phyloP scores from a whole-genome alignment of 768 basidiomycete genomes.

The Trametes coccinea region DNA sequence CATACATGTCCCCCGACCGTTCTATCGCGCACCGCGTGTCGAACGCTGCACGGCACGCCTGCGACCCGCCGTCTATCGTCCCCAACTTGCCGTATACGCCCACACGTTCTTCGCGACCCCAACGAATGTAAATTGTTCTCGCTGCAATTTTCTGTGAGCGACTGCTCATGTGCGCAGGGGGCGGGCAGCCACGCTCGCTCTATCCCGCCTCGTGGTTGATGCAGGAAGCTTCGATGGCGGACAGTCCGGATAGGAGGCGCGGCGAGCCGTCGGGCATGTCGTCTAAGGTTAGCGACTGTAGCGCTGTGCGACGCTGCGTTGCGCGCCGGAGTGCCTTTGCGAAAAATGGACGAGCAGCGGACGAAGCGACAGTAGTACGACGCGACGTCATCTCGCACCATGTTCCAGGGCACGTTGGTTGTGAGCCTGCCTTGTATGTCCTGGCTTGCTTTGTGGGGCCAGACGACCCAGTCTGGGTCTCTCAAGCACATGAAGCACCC shows the following conservation, averaged over 20 bases:
- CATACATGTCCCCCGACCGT: background rate
- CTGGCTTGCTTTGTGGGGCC: constrained; percentile 25
- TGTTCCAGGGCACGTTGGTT: too few species aligned
- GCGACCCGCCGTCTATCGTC: background rate
- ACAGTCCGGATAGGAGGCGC: constrained; percentile 5
- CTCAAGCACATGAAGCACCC: background rate
- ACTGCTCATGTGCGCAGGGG: constrained; percentile 15
- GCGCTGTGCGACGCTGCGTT: background rate
- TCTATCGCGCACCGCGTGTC: background rate
- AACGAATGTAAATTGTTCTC: background rate
- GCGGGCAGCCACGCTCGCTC: constrained; percentile 3
- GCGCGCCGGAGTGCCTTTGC: background rate
- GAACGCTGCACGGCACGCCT: background rate
- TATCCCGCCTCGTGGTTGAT: constrained; percentile 20
- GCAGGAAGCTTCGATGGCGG: constrained; percentile 12
- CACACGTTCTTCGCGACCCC: background rate
- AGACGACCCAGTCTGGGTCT: constrained; percentile 3
- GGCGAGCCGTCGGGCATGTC: constrained; percentile 3
- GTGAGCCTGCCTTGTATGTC: constrained; percentile 16
- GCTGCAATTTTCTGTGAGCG: too few species aligned
- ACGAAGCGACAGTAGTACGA: background rate
- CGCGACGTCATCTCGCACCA: background rate
- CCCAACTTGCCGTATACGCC: background rate
- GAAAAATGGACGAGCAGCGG: background rate
- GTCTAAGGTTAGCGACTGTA: background rate